Conservation (phyloP, 202 grass and related monocot species). For the Setaria italica region DNA sequence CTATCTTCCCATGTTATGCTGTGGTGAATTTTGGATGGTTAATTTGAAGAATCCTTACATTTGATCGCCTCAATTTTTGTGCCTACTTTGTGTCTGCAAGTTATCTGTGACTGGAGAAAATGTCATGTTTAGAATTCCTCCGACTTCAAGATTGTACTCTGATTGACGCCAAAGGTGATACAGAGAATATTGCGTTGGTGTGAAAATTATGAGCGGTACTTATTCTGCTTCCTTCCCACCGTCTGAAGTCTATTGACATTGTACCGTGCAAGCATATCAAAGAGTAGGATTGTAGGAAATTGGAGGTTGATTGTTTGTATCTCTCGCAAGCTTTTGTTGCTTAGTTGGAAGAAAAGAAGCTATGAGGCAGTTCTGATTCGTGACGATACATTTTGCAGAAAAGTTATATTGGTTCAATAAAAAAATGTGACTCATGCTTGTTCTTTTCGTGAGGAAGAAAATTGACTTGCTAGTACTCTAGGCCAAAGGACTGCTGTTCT, state of each 20-base stretch:
- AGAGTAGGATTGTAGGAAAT: too few species aligned
- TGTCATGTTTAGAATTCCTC: neutral
- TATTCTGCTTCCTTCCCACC: neutral
- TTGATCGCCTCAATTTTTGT: slow-evolving; percentile 2
- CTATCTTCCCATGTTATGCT: slow-evolving; percentile 33
- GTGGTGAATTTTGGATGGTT: slow-evolving; percentile 41
- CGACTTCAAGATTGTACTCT: neutral
- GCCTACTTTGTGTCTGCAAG: neutral
- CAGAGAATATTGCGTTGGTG: neutral
- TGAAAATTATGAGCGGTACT: neutral
- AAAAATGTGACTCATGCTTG: too few species aligned
- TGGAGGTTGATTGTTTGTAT: too few species aligned
- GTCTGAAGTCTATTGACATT: neutral
- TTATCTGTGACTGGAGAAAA: neutral
- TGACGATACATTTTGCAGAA: too few species aligned
- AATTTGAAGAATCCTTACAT: slow-evolving; percentile 50
- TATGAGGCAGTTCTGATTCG: too few species aligned
- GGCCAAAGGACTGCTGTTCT: too few species aligned
- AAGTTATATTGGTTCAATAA: too few species aligned
- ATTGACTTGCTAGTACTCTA: too few species aligned
- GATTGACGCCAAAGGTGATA: neutral
- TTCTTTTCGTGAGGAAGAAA: too few species aligned
- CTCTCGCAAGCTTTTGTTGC: too few species aligned
- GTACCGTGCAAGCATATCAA: too few species aligned
- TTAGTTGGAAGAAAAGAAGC: too few species aligned